Evolutionary conservation across 2,329 filamentous ascomycete species (phyloP).

Genomic region (Ciborinia camelliae): DNA sequence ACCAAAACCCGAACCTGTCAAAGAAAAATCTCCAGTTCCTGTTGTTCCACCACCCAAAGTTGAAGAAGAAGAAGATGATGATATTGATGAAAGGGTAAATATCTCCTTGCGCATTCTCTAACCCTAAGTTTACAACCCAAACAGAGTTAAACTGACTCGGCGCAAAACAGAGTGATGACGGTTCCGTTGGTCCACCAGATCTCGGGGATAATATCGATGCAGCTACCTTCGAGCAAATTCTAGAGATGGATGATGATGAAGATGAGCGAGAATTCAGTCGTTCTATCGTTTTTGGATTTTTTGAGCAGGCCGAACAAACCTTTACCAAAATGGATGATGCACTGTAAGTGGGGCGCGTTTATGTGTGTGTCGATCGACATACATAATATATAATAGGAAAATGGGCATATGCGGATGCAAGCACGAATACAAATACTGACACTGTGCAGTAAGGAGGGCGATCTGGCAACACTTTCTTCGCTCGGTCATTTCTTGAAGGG

Average conservation of each 20-base stretch:
- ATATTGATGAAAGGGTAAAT: slow-evolving; percentile 23
- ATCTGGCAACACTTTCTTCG: slow-evolving; percentile 72
- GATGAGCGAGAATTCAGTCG: slow-evolving; percentile 82
- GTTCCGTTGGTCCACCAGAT: slow-evolving; percentile 43
- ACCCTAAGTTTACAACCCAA: background rate
- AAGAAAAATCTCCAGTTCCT: slow-evolving; percentile 9
- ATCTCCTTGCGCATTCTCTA: background rate
- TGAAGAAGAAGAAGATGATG: slow-evolving; percentile 10
- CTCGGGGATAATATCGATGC: slow-evolving; percentile 76
- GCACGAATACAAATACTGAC: slow-evolving; percentile 9
- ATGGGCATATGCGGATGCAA: slow-evolving; percentile 10
- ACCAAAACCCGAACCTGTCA: slow-evolving; percentile 5
- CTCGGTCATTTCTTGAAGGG: slow-evolving; percentile 97
- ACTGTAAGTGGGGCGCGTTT: slow-evolving; percentile 60
- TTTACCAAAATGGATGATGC: slow-evolving; percentile 79
- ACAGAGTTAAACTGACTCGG: slow-evolving; percentile 16
- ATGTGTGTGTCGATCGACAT: slow-evolving; percentile 26
- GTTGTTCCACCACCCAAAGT: background rate
- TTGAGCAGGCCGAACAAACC: slow-evolving; percentile 83
- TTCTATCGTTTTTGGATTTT: slow-evolving; percentile 87
- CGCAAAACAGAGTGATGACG: slow-evolving; percentile 36
- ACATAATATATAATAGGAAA: background rate
- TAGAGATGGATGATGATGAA: slow-evolving; percentile 96
- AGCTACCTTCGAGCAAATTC: slow-evolving; percentile 84
- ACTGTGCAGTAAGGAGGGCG: slow-evolving; percentile 54